These are phyloP conservation scores for Xerocomellus chrysenteron DNA, from an alignment of 768 basidiomycete genomes.

Conservation along the genomic window DNA sequence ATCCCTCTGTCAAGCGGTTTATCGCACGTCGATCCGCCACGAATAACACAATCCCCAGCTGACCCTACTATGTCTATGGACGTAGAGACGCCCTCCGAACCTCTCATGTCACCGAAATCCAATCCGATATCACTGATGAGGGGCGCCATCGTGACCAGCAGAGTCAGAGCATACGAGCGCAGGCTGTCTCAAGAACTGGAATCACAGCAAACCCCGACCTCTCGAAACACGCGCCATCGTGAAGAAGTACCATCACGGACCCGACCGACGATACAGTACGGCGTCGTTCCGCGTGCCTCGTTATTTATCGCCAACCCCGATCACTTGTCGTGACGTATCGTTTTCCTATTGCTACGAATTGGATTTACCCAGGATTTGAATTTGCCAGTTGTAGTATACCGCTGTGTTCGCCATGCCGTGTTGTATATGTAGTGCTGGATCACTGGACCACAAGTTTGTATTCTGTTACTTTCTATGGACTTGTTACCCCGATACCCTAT, in stretches of 20 bases:
- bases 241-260: conserved; percentile 44
- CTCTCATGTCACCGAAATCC: not conserved
- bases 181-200: conserved; percentile 55
- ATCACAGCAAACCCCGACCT: conserved; percentile 31
- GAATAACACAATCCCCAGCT: conserved; percentile 10
- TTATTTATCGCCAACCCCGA: conserved; percentile 74
- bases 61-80: conserved; percentile 1
- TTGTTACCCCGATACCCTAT: conserved; percentile 8
- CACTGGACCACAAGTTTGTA: conserved; percentile 1
- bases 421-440: not conserved
- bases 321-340: conserved; percentile 12
- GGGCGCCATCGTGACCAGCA: conserved; percentile 43
- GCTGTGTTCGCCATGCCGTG: conserved; percentile 7
- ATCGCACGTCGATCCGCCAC: conserved; percentile 18
- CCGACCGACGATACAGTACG: conserved; percentile 53
- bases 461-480: conserved; percentile 1
- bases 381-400: not conserved
- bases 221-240: conserved; percentile 41
- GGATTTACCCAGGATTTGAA: conserved; percentile 1
- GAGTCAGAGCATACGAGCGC: conserved; percentile 59
- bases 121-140: not conserved
- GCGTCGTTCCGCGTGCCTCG: conserved; percentile 59
- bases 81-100: conserved; percentile 2
- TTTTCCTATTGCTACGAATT: not conserved
- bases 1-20: conserved; percentile 7